A percentile compares a stretch with the other conserved stretches of the same genome.
phyloP scores from a whole-genome alignment of 495 filamentous ascomycete species.

The Cercophora scortea region DNA sequence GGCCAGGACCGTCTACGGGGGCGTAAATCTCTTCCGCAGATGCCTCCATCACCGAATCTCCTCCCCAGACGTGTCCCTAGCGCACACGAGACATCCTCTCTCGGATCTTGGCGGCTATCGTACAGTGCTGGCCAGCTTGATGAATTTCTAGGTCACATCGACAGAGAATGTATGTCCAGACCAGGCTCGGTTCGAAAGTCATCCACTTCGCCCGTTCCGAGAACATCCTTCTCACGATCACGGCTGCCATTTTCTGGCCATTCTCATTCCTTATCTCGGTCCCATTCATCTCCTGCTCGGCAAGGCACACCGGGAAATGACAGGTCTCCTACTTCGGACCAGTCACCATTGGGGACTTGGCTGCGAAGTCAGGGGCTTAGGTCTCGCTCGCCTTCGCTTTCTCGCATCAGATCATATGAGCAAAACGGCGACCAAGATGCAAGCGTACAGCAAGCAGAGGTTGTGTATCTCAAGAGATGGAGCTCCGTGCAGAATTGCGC shows the following conservation, averaged over 20 bases:
- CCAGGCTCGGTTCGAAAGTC: background rate
- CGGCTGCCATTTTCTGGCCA: background rate
- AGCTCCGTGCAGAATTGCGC: constrained; percentile 12
- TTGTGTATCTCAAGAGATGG: constrained; percentile 15
- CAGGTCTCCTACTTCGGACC: constrained; percentile 6
- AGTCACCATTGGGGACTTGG: constrained; percentile 34
- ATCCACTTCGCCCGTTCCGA: background rate
- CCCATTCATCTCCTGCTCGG: constrained; percentile 10
- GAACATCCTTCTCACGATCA: too few species aligned
- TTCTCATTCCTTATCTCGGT: constrained; percentile 8
- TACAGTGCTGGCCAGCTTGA: constrained; percentile 29
- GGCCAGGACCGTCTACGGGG: constrained; percentile 4
- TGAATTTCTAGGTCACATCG: constrained; percentile 7
- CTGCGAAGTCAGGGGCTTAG: constrained; percentile 31
- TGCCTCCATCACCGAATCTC: constrained; percentile 23
- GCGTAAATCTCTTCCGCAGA: constrained; percentile 15
- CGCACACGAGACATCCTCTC: constrained; percentile 21
- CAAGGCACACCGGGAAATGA: constrained; percentile 9
- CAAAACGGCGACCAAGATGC: constrained; percentile 7
- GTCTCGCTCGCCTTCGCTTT: constrained; percentile 16
- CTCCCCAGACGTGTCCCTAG: constrained; percentile 21
- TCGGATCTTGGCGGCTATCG: constrained; percentile 31
- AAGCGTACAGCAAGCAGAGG: constrained; percentile 20
- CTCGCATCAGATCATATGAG: constrained; percentile 2
- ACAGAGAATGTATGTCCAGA: constrained; percentile 4